Evolutionary conservation across 176 grass and related monocot species (phyloP), one percentile per base, ranked within the genome.

Genomic region (Carex cristatella): DNA sequence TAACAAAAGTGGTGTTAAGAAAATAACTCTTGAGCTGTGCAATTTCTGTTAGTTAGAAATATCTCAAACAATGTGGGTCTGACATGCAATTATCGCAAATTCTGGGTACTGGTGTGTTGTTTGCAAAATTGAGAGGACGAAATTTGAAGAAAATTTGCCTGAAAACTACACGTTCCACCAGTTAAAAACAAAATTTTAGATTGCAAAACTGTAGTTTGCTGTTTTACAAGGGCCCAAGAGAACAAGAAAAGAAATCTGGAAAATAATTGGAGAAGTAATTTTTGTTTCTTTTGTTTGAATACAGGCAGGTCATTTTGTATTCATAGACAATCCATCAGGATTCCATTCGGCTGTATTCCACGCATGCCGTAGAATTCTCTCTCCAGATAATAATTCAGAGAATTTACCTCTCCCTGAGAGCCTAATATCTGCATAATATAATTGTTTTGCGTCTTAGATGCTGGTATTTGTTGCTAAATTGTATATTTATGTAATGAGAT

Each of bases 301-400:
- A 79, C 46, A 98, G 95, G 87, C 65, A 56, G 95, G 95, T 11
- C 95, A 98, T 79, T 98, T 98, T 87, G 91, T 98, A 14, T 98
- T 98, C n/a, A 94, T 98, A 28, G 95, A 98, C 83, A 98, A 98
- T 70, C 89, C 95, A 55, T 89, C 60, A 35, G 95, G 61, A 28
- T 98, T 98, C 85, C 95, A 98, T 83, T 90, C 85, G 10, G 91
- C 93, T 0, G 79, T 98, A 38, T 84, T 95, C 37, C 64, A 98
- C 28, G 95, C 88, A 3, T 95, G 91, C 78, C 89, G 95, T 19
- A 92, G 90, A 79, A 79, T 98, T 86, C 76, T 98, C 59, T 89
- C 82, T 28, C 79, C 31, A 54, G 82, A 71, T 86, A 84, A 54
- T 82, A 85, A 69, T 60, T 79, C 37, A 48, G 87, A 97, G 31